Base-by-base conservation (phyloP, 768 basidiomycete genomes). In the Termitomyces heimii region DNA sequence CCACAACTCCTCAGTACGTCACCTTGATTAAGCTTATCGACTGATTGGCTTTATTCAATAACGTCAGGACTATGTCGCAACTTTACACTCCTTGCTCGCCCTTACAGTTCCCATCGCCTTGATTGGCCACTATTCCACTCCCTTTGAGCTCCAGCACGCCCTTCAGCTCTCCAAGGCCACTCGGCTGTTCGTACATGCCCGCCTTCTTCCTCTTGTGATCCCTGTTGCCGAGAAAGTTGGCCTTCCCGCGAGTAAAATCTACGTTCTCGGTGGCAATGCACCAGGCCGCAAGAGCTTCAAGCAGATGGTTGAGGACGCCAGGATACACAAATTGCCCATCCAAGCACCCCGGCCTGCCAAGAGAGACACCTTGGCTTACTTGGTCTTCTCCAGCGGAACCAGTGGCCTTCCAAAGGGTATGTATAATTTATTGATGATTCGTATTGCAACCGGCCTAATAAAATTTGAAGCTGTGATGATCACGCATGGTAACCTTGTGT, bases 1-100 rank as follows among this genome's bases (percentile, higher is more conserved):
- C 68, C 78, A 85, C 46, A 92, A 91, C 65, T 84, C 80, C 35
- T 65, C 84, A 67, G 89, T 88, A 69, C 60, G 82, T 68, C 22
- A 53, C 31, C 8, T 39, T 29, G 18, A 34, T 24, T 2, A 39
- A 46, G 28, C 32, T 44, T 51, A 18, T 37, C 29, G 24, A 42
- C 31, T 28, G 37, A 32, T 16, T n/a, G 35, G 26, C 54, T 8
- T 32, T 22, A 12, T 48, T 55, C 9, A 13, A 16, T 32, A n/a
- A 10, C 7, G 28, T 29, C 50, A 86, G 86, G 83, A 87, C n/a
- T 85, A 75, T 61, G 65, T 78, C 7, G 70, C 77, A 8, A 63
- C 86, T 16, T 59, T 82, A 9, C 79, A 81, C 54, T 71, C 84
- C 3, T 65, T 83, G 13, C 59, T 86, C 46, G 69, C 67, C 47